phyloP scores from a whole-genome alignment of 2,329 filamentous ascomycete genomes.

The Talaromyces sp. region DNA sequence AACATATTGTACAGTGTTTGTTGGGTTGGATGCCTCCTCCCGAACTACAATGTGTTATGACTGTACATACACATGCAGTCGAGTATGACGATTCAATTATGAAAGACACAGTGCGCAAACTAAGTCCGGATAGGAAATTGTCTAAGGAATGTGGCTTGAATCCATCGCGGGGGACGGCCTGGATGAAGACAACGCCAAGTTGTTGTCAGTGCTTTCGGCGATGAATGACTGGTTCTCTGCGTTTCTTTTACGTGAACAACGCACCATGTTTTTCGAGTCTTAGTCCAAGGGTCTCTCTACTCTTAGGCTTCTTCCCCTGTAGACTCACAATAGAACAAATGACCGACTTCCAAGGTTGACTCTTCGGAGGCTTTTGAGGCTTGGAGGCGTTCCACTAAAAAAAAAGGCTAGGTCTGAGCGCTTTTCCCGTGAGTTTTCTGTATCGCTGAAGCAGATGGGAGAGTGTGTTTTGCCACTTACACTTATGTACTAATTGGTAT shows the following conservation, averaged over 20 bases:
- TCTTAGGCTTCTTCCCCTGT: neutral
- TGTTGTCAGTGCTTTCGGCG: neutral
- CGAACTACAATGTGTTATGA: no score
- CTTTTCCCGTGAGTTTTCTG: neutral
- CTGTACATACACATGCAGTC: neutral
- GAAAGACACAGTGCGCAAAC: neutral
- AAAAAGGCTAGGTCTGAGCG: neutral
- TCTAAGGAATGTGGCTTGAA: neutral
- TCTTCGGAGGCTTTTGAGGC: neutral
- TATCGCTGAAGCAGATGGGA: neutral
- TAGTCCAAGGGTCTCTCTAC: neutral
- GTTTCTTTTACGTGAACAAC: conserved; percentile 7
- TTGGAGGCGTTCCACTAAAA: no score
- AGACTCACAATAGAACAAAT: neutral
- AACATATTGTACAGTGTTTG: no score
- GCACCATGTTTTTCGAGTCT: neutral
- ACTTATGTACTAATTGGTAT: no score
- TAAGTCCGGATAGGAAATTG: neutral
- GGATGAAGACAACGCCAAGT: neutral
- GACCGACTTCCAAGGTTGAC: neutral
- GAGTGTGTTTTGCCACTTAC: neutral
- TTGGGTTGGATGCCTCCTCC: no score
- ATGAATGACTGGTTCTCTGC: neutral
- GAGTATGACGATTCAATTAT: neutral
- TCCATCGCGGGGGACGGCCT: neutral